These are phyloP conservation scores for Simmondsia chinensis DNA, from an alignment of 148 eudicot species.

Conservation along the genomic window DNA sequence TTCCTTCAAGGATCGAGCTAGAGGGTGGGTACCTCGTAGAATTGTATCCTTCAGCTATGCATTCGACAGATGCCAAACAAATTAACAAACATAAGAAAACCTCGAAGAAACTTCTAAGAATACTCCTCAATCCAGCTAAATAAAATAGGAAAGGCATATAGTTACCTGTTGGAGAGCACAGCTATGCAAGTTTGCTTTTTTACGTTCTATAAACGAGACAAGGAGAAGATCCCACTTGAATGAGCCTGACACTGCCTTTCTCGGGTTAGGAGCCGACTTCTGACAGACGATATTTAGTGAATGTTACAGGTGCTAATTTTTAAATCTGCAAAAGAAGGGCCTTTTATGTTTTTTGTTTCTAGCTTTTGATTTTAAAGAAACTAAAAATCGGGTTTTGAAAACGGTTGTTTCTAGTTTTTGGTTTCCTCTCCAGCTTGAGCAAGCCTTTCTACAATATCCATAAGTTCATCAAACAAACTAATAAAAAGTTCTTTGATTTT, in stretches of 20 bases:
- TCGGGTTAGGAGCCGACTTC: slow-evolving; percentile 22
- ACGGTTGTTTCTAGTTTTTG: too few species aligned
- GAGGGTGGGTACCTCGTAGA: slow-evolving; percentile 29
- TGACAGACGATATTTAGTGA: slow-evolving; percentile 15
- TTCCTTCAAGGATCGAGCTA: slow-evolving; percentile 31
- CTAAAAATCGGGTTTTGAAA: too few species aligned
- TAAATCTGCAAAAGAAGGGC: too few species aligned
- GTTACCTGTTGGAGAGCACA: slow-evolving; percentile 50
- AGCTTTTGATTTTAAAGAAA: too few species aligned
- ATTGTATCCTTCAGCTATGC: slow-evolving; percentile 56
- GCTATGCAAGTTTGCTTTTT: slow-evolving; percentile 36
- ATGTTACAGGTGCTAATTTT: too few species aligned
- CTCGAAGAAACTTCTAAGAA: neutral
- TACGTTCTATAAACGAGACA: slow-evolving; percentile 32
- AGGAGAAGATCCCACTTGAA: slow-evolving; percentile 27
- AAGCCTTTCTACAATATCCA: too few species aligned
- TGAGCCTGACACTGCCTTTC: slow-evolving; percentile 18
- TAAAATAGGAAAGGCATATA: neutral
- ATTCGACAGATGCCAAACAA: neutral
- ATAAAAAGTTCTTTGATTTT: too few species aligned
- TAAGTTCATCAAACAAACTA: too few species aligned
- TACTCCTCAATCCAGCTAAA: neutral
- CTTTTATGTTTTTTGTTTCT: too few species aligned
- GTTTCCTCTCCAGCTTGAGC: too few species aligned
- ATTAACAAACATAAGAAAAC: neutral